A percentile compares a stretch with the other conserved stretches of the same genome.
Conservation (phyloP, 257 asterid genomes). For the Thymus mandschuricus region DNA sequence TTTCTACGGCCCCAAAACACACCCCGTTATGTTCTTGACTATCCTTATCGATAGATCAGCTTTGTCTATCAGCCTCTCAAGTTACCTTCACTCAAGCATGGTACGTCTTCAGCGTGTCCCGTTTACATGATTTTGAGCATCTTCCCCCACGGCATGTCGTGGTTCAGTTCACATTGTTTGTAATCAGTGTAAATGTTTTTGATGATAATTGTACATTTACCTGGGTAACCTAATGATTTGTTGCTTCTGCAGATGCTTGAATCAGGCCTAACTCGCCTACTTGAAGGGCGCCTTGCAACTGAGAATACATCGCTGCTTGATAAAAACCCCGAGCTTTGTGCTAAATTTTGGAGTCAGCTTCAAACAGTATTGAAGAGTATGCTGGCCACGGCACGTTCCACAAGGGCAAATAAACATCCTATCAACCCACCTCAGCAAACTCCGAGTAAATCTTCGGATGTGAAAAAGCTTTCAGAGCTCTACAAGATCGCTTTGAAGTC, state of each 20-base stretch:
- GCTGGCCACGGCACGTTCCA: constrained; percentile 53
- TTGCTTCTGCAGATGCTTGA: constrained; percentile 63
- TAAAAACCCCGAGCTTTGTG: constrained; percentile 54
- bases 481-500: constrained; percentile 83
- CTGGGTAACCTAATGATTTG: constrained; percentile 4
- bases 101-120: constrained; percentile 46
- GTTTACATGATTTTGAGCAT: constrained; percentile 24
- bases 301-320: constrained; percentile 37
- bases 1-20: constrained; percentile 77
- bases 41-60: constrained; percentile 76
- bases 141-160: neutral
- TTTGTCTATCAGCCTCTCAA: constrained; percentile 61
- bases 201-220: neutral
- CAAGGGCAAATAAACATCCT: constrained; percentile 54
- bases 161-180: neutral
- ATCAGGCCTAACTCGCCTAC: constrained; percentile 69
- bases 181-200: neutral
- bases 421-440: constrained; percentile 45
- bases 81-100: constrained; percentile 63
- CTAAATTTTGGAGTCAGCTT: constrained; percentile 79
- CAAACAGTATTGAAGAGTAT: constrained; percentile 75
- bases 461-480: constrained; percentile 71
- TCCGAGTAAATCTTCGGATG: constrained; percentile 55
- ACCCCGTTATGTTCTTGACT: constrained; percentile 74
- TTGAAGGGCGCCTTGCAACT: constrained; percentile 76